These are phyloP conservation scores for Ettlia oleoabundans DNA, from an alignment of 139 green algal species.

Conservation along the genomic window DNA sequence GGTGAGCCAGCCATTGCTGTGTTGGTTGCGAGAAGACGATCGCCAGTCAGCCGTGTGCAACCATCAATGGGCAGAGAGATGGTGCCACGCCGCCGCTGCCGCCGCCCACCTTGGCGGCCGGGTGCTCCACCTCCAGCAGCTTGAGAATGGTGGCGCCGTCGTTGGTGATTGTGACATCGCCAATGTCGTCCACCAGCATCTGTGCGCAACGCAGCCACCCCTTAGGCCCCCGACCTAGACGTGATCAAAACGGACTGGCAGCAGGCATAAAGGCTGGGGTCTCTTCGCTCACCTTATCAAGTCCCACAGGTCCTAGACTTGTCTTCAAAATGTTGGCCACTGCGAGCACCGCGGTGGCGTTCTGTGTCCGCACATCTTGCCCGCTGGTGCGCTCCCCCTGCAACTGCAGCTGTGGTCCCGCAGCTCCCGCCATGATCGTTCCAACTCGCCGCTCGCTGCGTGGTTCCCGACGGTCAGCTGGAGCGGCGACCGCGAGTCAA, in stretches of 20 bases:
- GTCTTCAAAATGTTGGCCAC: constrained; percentile 99
- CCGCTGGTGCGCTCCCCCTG: constrained; percentile 86
- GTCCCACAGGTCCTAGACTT: constrained; percentile 92
- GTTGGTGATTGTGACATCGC: constrained; percentile 99
- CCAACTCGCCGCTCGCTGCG: too few relatives aligned
- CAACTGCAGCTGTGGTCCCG: constrained; percentile 67
- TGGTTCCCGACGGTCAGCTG: too few relatives aligned
- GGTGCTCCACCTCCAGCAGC: constrained; percentile 98
- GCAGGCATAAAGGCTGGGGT: background rate
- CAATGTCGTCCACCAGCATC: constrained; percentile 99
- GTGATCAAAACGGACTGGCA: background rate
- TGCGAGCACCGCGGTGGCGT: constrained; percentile 91
- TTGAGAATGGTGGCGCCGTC: constrained; percentile 99
- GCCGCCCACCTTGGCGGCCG: constrained; percentile 94
- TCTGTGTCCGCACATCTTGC: constrained; percentile 94
- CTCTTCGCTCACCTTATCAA: constrained; percentile 98
- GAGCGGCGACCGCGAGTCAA: too few relatives aligned
- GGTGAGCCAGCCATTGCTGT: too few relatives aligned
- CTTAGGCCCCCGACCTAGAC: background rate
- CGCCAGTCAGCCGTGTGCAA: background rate
- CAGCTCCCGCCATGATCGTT: constrained; percentile 19
- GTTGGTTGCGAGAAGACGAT: too few relatives aligned
- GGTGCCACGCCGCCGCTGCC: background rate
- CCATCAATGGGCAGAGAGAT: background rate
- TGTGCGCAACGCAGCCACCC: too few relatives aligned